Evolutionary conservation across 164 flowering plant species (phyloP).

Genomic region (Nymphaea colorata): DNA sequence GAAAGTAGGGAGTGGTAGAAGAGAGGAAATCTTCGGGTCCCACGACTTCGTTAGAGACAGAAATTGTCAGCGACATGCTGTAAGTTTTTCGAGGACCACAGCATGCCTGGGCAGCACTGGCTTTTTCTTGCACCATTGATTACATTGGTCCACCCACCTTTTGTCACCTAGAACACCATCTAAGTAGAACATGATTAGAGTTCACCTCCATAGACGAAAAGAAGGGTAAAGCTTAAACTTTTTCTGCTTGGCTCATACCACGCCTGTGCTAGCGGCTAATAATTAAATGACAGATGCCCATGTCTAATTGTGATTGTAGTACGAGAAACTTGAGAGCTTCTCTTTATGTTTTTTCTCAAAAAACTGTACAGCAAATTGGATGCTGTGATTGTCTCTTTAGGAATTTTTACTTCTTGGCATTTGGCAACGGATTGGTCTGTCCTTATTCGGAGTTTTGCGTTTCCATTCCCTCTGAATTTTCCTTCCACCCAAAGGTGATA

Average conservation of each 20-base stretch:
- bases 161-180: not conserved
- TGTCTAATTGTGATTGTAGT: not conserved
- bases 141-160: no score
- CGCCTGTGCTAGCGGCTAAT: not conserved
- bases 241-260: not conserved
- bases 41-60: no score
- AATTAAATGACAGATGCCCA: not conserved
- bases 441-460: not conserved
- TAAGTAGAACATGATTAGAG: not conserved
- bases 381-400: not conserved
- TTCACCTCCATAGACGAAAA: not conserved
- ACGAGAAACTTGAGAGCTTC: not conserved
- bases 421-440: not conserved
- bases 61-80: no score
- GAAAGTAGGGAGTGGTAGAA: no score
- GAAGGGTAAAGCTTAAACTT: not conserved
- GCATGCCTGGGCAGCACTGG: no score
- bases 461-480: not conserved
- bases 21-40: no score
- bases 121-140: no score
- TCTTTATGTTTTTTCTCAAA: not conserved
- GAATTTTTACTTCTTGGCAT: not conserved
- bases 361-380: no score
- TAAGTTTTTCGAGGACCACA: no score
- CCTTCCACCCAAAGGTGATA: not conserved